Base-by-base conservation (phyloP, 306 rosid genomes). In the Macrotyloma uniflorum region DNA sequence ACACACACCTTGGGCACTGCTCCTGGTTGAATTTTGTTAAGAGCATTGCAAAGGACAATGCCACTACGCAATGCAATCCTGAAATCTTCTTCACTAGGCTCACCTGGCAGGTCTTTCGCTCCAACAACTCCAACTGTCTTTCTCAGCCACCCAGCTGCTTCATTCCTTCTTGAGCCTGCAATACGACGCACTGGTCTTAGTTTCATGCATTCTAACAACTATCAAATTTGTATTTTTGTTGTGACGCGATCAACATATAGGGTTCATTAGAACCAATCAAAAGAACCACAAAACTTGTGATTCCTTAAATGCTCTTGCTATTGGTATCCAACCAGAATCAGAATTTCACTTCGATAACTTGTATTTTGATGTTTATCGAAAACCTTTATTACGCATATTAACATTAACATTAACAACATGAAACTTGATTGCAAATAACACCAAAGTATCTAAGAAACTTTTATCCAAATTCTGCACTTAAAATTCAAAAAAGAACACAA, bases 71-170 rank as follows among this genome's bases (percentile, higher is more conserved):
- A 83, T 70, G 89, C 96, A 46, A 86, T 81, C 80, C 92, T 89
- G 64, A 95, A 91, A 51, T 91, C 96, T 76, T 91, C 97, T 88
- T 95, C 99, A 14, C 97, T 87, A 72, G 99, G 98, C 83, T 91
- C 96, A 14, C 87, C 88, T 6, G 97, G 87, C 59, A 95, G 75
- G 40, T 93, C 99, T 81, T 89, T 95, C 74, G 94, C 96, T 5
- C 89, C 91, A 46, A 88, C 89, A 6, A 82, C 86, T 70, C 97
- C 98, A 47, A 85, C 88, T 13, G 59, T 86, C 75, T 83, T 90
- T 77, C 86, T 87, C 24, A 95, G 77, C 99, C 99, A 95, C 58
- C 65, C 64, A 1, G 93, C 96, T 61, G 98, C 99, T 79, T 93
- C 97, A 70, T 91, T 86, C 72, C 99, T 87, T 87, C 96, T 93